Conservation (phyloP, 2,329 filamentous ascomycete genomes). For the Penicillium sp. region DNA sequence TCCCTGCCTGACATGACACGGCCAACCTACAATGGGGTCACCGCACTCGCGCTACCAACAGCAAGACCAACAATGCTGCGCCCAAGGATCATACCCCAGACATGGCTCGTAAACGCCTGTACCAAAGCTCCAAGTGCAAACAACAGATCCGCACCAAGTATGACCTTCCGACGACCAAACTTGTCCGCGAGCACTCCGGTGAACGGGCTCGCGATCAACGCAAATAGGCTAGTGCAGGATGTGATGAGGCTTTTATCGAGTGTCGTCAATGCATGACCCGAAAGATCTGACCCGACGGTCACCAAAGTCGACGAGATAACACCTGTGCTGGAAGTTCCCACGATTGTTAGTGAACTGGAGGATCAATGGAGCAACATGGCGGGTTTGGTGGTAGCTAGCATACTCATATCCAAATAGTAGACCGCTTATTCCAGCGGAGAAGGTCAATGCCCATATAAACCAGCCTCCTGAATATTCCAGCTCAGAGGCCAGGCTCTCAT, state of each 20-base stretch:
- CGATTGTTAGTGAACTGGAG: constrained; percentile 11
- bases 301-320: constrained; percentile 62
- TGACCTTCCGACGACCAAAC: constrained; percentile 48
- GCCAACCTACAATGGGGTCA: constrained; percentile 64
- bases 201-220: constrained; percentile 55
- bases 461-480: constrained; percentile 29
- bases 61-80: constrained; percentile 49
- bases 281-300: constrained; percentile 54
- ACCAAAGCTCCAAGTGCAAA: constrained; percentile 46
- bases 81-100: constrained; percentile 48
- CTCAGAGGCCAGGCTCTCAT: constrained; percentile 11
- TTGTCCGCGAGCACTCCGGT: constrained; percentile 53
- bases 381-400: constrained; percentile 6
- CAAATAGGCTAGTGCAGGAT: constrained; percentile 57
- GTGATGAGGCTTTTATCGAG: constrained; percentile 60
- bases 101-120: constrained; percentile 41
- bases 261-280: constrained; percentile 49
- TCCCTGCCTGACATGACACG: not conserved
- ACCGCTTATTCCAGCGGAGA: constrained; percentile 58
- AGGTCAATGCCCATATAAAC: constrained; percentile 57
- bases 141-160: constrained; percentile 47
- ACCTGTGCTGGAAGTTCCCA: constrained; percentile 48
- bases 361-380: not conserved
- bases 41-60: constrained; percentile 61
- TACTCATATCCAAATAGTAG: constrained; percentile 63